phyloP scores from a whole-genome alignment of 352 stramenopile genomes.

The Pythium myriotylum region DNA sequence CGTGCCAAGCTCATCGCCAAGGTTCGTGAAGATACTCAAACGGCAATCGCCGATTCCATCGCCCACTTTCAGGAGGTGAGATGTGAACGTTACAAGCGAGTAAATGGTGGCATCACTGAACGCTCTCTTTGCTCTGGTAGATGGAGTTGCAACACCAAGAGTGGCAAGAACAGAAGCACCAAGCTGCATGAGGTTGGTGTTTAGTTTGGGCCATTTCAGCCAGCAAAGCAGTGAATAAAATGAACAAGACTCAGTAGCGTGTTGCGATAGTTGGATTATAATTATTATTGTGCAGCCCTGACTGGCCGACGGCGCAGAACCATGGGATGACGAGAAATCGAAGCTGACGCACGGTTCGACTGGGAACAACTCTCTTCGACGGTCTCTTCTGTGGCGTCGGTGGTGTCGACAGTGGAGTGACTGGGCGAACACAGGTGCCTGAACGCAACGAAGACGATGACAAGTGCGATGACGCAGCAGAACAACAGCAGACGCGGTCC shows the following conservation, averaged over 20 bases:
- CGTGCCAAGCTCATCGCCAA: slow-evolving; percentile 27
- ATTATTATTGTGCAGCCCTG: not conserved
- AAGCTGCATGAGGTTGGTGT: too few species aligned
- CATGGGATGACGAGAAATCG: slow-evolving; percentile 2
- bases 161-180: slow-evolving; percentile 54
- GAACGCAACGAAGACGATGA: too few species aligned
- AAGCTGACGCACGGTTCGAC: not conserved
- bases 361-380: too few species aligned
- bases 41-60: slow-evolving; percentile 49
- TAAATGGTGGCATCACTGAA: too few species aligned
- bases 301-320: not conserved
- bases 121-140: slow-evolving; percentile 29
- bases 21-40: slow-evolving; percentile 38
- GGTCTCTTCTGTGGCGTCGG: too few species aligned
- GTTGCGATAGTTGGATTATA: not conserved
- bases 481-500: not conserved
- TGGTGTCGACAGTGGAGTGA: too few species aligned
- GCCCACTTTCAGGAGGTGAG: slow-evolving; percentile 59
- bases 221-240: too few species aligned
- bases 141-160: slow-evolving; percentile 61
- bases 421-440: too few species aligned
- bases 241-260: too few species aligned
- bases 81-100: too few species aligned
- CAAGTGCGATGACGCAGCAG: not conserved
- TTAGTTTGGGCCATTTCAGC: too few species aligned